Conservation (phyloP, 768 basidiomycete species). For the Phylloporus rhodoxanthus region DNA sequence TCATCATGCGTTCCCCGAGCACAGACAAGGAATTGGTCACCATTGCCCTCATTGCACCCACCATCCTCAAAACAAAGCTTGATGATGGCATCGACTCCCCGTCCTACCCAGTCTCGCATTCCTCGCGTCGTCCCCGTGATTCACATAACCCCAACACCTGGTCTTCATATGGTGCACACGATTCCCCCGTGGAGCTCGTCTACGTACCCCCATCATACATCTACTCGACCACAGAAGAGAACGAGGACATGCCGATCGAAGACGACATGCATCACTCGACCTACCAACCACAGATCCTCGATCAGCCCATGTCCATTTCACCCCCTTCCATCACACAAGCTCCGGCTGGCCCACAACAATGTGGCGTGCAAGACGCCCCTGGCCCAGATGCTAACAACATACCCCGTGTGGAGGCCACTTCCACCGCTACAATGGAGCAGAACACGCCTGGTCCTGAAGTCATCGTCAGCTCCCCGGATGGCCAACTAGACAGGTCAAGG, state of each 20-base stretch:
- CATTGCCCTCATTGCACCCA: conserved; percentile 71
- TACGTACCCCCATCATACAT: conserved; percentile 54
- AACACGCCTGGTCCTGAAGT: conserved; percentile 24
- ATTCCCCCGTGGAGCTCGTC: conserved; percentile 62
- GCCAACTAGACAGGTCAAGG: conserved; percentile 27
- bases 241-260: conserved; percentile 14
- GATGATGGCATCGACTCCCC: conserved; percentile 39
- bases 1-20: conserved; percentile 33
- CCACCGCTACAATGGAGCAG: conserved; percentile 11
- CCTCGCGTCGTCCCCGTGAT: conserved; percentile 8
- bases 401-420: conserved; percentile 14
- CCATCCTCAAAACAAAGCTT: conserved; percentile 76
- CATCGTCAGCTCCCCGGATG: conserved; percentile 34
- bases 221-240: conserved; percentile 14
- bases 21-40: conserved; percentile 53
- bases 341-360: conserved; percentile 2
- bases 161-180: conserved; percentile 28
- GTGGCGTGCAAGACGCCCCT: conserved; percentile 7
- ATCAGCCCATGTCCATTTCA: conserved; percentile 9
- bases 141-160: conserved; percentile 5
- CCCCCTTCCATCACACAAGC: conserved; percentile 2
- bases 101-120: conserved; percentile 9
- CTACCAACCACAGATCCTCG: conserved; percentile 11
- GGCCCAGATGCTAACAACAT: conserved; percentile 8
- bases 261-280: conserved; percentile 17